These are phyloP conservation scores for Schizosaccharomyces japonicus DNA, from an alignment of 805 yeast species.

Conservation along the genomic window DNA sequence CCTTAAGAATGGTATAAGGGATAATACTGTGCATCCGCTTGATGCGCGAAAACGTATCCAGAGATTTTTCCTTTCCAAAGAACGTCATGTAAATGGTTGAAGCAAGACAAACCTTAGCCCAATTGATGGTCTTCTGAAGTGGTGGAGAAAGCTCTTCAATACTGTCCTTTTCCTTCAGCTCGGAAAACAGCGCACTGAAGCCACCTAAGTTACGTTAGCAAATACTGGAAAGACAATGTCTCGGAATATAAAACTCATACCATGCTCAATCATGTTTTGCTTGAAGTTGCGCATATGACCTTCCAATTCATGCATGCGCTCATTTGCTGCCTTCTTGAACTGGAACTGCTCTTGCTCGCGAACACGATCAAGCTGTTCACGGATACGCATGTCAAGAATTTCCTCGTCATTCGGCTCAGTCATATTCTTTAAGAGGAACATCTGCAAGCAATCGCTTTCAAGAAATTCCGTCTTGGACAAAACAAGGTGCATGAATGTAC, in stretches of 20 bases:
- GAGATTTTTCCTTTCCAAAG: conserved; percentile 58
- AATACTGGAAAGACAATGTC: not conserved
- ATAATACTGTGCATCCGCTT: conserved; percentile 49
- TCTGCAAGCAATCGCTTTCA: not conserved
- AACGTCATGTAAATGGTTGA: conserved; percentile 63
- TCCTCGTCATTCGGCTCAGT: conserved; percentile 22
- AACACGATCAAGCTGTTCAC: conserved; percentile 40
- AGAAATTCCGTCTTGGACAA: not conserved
- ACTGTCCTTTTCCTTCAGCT: conserved; percentile 31
- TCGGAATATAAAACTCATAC: not conserved
- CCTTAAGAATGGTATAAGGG: conserved; percentile 59
- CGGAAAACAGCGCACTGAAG: conserved; percentile 35
- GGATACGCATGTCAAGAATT: conserved; percentile 28
- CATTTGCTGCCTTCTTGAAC: conserved; percentile 48
- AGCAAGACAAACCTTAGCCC: conserved; percentile 65
- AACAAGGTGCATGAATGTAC: not conserved
- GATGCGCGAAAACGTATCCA: conserved; percentile 48
- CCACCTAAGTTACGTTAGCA: conserved; percentile 20
- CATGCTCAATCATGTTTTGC: conserved; percentile 24
- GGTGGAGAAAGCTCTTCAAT: conserved; percentile 41
- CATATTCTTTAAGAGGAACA: conserved; percentile 24
- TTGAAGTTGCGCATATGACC: conserved; percentile 37
- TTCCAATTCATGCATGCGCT: conserved; percentile 30
- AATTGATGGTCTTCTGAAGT: conserved; percentile 45
- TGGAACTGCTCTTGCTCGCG: conserved; percentile 37